These are phyloP conservation scores for Lolium rigidum DNA, from an alignment of 176 grass and related monocot genomes.

Conservation along the genomic window DNA sequence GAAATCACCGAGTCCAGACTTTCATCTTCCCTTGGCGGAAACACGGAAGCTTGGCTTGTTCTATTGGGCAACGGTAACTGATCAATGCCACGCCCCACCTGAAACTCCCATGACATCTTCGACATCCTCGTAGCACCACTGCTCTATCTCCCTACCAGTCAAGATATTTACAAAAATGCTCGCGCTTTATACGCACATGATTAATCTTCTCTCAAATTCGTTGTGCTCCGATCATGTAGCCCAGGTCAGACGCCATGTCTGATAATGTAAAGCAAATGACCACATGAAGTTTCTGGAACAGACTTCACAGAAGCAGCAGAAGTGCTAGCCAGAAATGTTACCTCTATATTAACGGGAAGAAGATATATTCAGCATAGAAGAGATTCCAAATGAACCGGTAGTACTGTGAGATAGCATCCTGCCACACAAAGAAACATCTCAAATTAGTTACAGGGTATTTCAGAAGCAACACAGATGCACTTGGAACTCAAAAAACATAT, in stretches of 20 bases:
- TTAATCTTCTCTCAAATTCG: background rate
- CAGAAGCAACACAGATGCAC: background rate
- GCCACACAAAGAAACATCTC: constrained; percentile 38
- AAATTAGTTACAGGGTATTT: background rate
- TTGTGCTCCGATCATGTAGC: background rate
- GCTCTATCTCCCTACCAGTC: background rate
- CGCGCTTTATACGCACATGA: background rate
- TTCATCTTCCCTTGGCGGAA: background rate
- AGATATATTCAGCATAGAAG: constrained; percentile 88
- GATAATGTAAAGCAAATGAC: background rate
- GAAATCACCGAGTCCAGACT: background rate
- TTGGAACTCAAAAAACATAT: background rate
- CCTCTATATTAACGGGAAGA: constrained; percentile 92
- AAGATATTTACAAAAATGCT: constrained; percentile 34
- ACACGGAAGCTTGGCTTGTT: background rate
- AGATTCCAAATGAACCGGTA: constrained; percentile 97
- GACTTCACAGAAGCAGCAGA: background rate
- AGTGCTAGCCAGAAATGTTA: constrained; percentile 5
- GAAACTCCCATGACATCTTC: background rate
- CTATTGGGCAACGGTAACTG: background rate
- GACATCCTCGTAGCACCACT: background rate
- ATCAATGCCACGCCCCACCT: background rate
- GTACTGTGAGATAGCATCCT: constrained; percentile 91
- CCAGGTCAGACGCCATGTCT: background rate
- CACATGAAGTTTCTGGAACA: background rate